Percentiles rank a stretch among this genome's conserved stretches.
phyloP scores from a whole-genome alignment of 1,284 basidiomycete genomes.

The Cryptococcus deneoformans region DNA sequence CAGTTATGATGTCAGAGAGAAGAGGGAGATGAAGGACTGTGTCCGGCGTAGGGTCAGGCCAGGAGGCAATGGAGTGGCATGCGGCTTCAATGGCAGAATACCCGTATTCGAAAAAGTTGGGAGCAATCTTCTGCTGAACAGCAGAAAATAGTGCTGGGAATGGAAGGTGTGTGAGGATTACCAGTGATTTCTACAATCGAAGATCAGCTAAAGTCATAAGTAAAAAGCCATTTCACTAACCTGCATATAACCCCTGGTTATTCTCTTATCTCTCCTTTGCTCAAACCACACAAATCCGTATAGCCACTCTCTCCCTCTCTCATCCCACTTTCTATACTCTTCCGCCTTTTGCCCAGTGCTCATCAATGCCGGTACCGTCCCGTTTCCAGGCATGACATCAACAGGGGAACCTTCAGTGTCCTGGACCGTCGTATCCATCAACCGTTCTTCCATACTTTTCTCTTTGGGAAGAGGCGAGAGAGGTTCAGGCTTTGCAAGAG shows the following conservation, averaged over 20 bases:
- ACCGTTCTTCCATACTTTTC: slow-evolving; percentile 12
- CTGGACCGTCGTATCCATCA: slow-evolving; percentile 4
- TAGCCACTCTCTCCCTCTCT: slow-evolving; percentile 52
- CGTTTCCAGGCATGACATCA: neutral
- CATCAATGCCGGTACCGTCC: neutral
- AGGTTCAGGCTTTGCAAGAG: slow-evolving; percentile 37
- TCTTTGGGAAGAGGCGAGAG: slow-evolving; percentile 37
- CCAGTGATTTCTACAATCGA: slow-evolving; percentile 66
- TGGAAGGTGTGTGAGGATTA: slow-evolving; percentile 77
- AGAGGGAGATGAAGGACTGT: slow-evolving; percentile 70
- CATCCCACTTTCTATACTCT: slow-evolving; percentile 45
- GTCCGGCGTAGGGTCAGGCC: slow-evolving; percentile 68
- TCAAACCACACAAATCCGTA: slow-evolving; percentile 83
- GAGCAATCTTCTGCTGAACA: slow-evolving; percentile 68
- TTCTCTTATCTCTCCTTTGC: slow-evolving; percentile 64
- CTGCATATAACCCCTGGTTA: slow-evolving; percentile 83
- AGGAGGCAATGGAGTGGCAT: slow-evolving; percentile 78
- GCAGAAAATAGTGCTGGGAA: slow-evolving; percentile 78
- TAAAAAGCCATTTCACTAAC: slow-evolving; percentile 50
- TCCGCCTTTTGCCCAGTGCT: slow-evolving; percentile 39
- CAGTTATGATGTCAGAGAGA: slow-evolving; percentile 67
- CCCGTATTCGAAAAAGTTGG: slow-evolving; percentile 70
- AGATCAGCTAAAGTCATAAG: too few relatives aligned
- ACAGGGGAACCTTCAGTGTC: slow-evolving; percentile 3
- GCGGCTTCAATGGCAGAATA: slow-evolving; percentile 78